Conservation (phyloP, 2,329 filamentous ascomycete species). For the Cordyceps cicadae region DNA sequence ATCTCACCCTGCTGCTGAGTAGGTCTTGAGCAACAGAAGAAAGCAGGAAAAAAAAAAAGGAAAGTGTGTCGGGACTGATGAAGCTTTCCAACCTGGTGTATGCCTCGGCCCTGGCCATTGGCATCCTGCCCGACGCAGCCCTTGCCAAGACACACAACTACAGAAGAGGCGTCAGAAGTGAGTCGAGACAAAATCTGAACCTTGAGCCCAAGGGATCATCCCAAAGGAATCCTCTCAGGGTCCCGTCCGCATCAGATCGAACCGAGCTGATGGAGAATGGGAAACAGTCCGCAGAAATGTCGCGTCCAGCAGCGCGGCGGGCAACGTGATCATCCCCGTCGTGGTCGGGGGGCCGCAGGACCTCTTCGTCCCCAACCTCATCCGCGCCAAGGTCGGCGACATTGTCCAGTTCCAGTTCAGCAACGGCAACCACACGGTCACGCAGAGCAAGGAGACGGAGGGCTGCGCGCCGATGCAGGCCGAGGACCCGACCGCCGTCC, state of each 20-base stretch:
- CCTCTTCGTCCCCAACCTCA: slow-evolving; percentile 29
- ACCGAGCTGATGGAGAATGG: too few relatives aligned
- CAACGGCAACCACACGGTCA: slow-evolving; percentile 35
- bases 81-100: background rate
- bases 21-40: too few relatives aligned
- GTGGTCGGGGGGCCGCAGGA: slow-evolving; percentile 30
- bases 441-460: slow-evolving; percentile 27
- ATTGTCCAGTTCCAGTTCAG: slow-evolving; percentile 36
- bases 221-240: too few relatives aligned
- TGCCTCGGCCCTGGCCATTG: background rate
- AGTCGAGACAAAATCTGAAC: background rate
- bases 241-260: too few relatives aligned
- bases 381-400: slow-evolving; percentile 28
- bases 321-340: slow-evolving; percentile 23
- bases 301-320: background rate
- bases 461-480: slow-evolving; percentile 32
- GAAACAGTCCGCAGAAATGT: background rate
- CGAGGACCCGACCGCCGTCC: slow-evolving; percentile 23
- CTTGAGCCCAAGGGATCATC: too few relatives aligned
- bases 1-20: too few relatives aligned
- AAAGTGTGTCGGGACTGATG: background rate
- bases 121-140: background rate
- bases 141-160: background rate
- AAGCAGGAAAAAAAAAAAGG: too few relatives aligned
- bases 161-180: background rate